Percentiles rank a stretch among this genome's conserved stretches.
These are phyloP conservation scores for Aspergillus thermomutatus DNA, from an alignment of 2,329 filamentous ascomycete species.

Conservation along the genomic window DNA sequence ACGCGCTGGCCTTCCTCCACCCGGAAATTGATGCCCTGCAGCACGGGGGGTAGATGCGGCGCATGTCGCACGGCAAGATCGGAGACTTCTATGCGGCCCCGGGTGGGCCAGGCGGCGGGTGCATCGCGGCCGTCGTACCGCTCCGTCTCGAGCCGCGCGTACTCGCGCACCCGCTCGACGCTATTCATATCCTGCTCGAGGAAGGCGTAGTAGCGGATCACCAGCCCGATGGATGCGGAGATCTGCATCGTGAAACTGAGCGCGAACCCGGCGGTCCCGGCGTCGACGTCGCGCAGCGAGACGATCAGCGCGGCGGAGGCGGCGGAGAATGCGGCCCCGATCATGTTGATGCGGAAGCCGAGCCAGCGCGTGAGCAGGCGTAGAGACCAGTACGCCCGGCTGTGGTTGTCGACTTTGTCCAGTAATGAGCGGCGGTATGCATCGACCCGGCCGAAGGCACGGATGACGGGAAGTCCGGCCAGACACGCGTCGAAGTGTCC, in stretches of 20 bases:
- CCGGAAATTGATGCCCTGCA: slow-evolving; percentile 19
- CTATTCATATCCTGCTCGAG: slow-evolving; percentile 65
- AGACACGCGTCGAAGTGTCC: slow-evolving; percentile 73
- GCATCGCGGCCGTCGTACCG: slow-evolving; percentile 59
- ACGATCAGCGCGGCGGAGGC: slow-evolving; percentile 65
- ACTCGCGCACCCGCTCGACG: slow-evolving; percentile 69
- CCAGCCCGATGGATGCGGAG: slow-evolving; percentile 63
- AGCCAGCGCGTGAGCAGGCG: slow-evolving; percentile 77
- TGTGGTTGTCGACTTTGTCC: slow-evolving; percentile 63
- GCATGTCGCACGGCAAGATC: slow-evolving; percentile 71
- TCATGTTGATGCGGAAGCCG: slow-evolving; percentile 68
- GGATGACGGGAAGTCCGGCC: slow-evolving; percentile 68
- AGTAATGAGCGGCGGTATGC: slow-evolving; percentile 69
- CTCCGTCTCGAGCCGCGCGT: slow-evolving; percentile 66
- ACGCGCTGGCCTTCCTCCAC: slow-evolving; percentile 22
- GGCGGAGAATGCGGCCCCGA: slow-evolving; percentile 67
- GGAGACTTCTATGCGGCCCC: slow-evolving; percentile 67
- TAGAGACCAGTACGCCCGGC: slow-evolving; percentile 61
- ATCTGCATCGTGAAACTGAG: slow-evolving; percentile 72
- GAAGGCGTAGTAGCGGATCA: slow-evolving; percentile 65
- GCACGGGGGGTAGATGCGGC: slow-evolving; percentile 55
- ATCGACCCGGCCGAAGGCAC: slow-evolving; percentile 67
- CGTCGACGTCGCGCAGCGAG: slow-evolving; percentile 59
- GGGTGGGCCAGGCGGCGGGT: slow-evolving; percentile 64
- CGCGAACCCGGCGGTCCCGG: slow-evolving; percentile 71